Evolutionary conservation across 2,329 filamentous ascomycete species (phyloP), one percentile per base, ranked within the genome.

Genomic region (Verticillium zaregamsianum): DNA sequence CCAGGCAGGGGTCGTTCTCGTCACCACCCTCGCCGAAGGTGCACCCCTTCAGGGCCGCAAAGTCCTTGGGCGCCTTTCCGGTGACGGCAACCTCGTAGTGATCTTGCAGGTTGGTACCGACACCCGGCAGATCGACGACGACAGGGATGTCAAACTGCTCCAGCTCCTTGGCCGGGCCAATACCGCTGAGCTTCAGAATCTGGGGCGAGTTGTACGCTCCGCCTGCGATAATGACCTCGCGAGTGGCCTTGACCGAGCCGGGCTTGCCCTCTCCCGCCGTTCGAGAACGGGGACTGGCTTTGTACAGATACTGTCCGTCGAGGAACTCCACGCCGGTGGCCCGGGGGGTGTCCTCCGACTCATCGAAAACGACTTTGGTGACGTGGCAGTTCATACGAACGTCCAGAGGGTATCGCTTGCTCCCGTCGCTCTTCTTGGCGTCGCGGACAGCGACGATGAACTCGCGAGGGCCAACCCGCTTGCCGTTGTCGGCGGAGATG

Each of bases 21-120:
- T 49, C 17, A 8, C 20, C 20, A 20, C 63, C 67, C 58, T 73
- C 68, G 28, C 68, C 67, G 33, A 68, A 71, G 0, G 66, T 69
- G 64, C 70, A 72, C 17, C 54, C 54, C 54, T 55, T 31, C 14
- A 55, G 54, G 7, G 31, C 25, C 14, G 54, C 25, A 14, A 55
- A 55, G 8, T 55, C 31, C 25, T 14, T 33, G 5, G 54, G 54
- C 31, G 72, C 75, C 1, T 67, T 68, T 31, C 77, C 74, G 2
- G 68, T 65, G 25, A 62, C 66, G 49, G 76, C 75, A 25, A 66
- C 65, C 61, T 76, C 82, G 69, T 83, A 83, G 61, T 82, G 82
- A 68, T 89, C 85, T 69, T 85, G 79, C 9, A 89, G 75, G 71
- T 88, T 88, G 8, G 74, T 79, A 14, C 86, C 86, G 3, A 89